These are phyloP conservation scores for Leishmania martiniquensis DNA, from an alignment of 208 protist species.

Conservation along the genomic window DNA sequence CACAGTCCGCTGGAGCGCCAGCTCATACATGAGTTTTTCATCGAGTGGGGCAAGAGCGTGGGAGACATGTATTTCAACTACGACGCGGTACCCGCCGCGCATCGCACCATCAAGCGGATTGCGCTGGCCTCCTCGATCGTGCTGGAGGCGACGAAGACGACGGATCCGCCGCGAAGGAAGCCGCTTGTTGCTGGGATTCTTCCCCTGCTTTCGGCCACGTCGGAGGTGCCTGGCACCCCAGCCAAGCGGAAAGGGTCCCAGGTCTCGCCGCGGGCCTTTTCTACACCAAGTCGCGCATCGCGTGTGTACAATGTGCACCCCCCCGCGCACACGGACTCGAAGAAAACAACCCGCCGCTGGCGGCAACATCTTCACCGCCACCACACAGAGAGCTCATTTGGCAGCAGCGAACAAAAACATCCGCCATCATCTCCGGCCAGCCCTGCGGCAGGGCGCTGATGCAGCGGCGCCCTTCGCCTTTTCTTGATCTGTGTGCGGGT, in stretches of 20 bases:
- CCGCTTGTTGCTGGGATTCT: not conserved
- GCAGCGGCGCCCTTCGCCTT: not conserved
- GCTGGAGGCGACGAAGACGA: slow-evolving; percentile 30
- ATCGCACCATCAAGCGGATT: slow-evolving; percentile 68
- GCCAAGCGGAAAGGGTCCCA: not conserved
- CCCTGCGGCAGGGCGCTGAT: not conserved
- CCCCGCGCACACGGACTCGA: slow-evolving; percentile 7
- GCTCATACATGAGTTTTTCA: slow-evolving; percentile 71
- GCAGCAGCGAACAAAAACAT: not conserved
- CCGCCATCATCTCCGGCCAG: not conserved
- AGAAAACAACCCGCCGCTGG: slow-evolving; percentile 27
- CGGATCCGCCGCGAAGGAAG: slow-evolving; percentile 6
- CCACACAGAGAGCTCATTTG: slow-evolving; percentile 1
- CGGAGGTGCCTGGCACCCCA: slow-evolving; percentile 21
- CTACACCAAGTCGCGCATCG: not conserved
- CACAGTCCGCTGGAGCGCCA: slow-evolving; percentile 74
- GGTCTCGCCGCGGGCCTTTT: not conserved
- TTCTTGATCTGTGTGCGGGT: not conserved
- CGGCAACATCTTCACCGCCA: slow-evolving; percentile 23
- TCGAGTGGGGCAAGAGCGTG: slow-evolving; percentile 65
- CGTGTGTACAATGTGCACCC: not conserved
- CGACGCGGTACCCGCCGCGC: slow-evolving; percentile 39
- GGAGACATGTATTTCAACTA: slow-evolving; percentile 82
- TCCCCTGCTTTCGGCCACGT: slow-evolving; percentile 22
- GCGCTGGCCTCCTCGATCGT: slow-evolving; percentile 67